Base-by-base conservation (phyloP, 2,329 filamentous ascomycete species). In the Penicillium concentricum region DNA sequence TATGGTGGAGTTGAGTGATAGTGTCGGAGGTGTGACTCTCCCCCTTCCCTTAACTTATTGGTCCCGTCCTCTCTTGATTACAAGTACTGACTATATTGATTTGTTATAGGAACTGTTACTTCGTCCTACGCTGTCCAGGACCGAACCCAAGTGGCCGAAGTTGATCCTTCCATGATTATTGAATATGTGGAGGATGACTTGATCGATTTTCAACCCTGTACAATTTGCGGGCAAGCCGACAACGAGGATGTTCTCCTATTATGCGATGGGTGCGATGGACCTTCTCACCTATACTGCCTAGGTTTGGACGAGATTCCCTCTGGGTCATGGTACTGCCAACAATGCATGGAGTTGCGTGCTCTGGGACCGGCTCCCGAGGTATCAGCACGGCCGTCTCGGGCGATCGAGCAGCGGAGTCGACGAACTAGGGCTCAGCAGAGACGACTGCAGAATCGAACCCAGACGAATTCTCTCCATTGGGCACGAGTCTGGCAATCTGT, bases 201-300 rank as follows among this genome's bases (percentile, higher is more conserved):
- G 37, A 57, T 83, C 48, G 82, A 85, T 64, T 80, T 82, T 46
- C 85, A 85, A 55, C 90, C 90, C 18, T 99, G 94, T 74, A 88
- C 91, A 49, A 83, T 97, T 49, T 99, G 94, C 79, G 88, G 89
- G 61, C 84, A 86, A 49, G 82, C 87, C 64, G 91, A 94, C 63
- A 86, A 93, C 66, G 89, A 94, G 73, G 89, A 95, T 62, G 82
- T 92, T 18, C 83, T 96, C 51, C 86, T 97, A 63, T 85, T 96
- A 59, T 99, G 94, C 77, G 92, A 97, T 73, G 88, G 87, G 69
- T 99, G 94, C 78, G 89, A 96, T 79, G 87, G 88, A 34, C 85
- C 90, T 42, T 96, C 93, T 68, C 94, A 99, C 74, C 92, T 92
- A 46, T 90, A 95, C 74, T 99, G 94, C 74, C 85, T 96, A 59